Conservation (phyloP, 2,329 filamentous ascomycete species). For the Aspergillus candidus region DNA sequence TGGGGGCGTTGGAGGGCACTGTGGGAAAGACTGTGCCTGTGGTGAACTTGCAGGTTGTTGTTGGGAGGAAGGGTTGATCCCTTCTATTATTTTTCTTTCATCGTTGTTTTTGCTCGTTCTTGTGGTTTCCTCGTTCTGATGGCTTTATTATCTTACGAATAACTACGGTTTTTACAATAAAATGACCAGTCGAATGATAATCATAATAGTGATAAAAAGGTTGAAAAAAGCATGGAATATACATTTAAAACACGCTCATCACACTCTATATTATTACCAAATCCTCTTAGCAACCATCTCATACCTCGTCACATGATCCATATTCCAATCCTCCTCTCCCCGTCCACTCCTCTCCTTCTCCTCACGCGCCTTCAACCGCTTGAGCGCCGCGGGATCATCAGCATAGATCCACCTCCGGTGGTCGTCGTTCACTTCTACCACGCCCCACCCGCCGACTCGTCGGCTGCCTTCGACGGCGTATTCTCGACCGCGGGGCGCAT, state of each 20-base stretch:
- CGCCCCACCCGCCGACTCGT: conserved; percentile 72
- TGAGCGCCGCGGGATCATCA: conserved; percentile 68
- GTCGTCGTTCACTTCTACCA: conserved; percentile 84
- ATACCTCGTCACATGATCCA: conserved; percentile 68
- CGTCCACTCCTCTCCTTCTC: conserved; percentile 55
- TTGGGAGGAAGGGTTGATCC: conserved; percentile 8
- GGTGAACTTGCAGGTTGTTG: conserved; percentile 15
- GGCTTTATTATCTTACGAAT: too few relatives aligned
- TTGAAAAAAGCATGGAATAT: too few relatives aligned
- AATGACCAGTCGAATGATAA: too few relatives aligned
- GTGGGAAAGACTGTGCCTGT: conserved; percentile 8
- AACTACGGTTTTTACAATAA: too few relatives aligned
- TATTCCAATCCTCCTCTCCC: conserved; percentile 49
- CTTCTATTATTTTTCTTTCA: too few relatives aligned
- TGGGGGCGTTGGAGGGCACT: conserved; percentile 15
- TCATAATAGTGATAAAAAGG: too few relatives aligned
- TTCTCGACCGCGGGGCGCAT: conserved; percentile 35
- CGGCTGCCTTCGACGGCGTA: conserved; percentile 64
- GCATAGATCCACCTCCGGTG: conserved; percentile 78
- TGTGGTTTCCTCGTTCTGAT: too few relatives aligned
- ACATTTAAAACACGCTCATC: too few relatives aligned
- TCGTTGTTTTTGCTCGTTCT: too few relatives aligned
- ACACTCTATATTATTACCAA: conserved; percentile 56
- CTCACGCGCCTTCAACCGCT: conserved; percentile 57
- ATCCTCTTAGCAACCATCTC: conserved; percentile 96